Conservation (phyloP, 78 protist genomes). For the Creolimax fragrantissima region DNA sequence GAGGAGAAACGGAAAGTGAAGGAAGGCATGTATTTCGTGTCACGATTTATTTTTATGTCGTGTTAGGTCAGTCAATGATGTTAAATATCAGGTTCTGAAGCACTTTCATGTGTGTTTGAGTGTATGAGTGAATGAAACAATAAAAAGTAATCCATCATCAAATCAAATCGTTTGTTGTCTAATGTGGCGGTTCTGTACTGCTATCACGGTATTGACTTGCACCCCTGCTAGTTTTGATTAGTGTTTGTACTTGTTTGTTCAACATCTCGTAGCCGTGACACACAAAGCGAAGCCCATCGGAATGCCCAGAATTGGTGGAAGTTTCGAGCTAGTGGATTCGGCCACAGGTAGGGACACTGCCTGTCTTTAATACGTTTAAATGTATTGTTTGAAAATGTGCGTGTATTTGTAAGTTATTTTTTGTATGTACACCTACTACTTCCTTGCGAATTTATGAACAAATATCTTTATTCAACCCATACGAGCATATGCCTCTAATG, state of each 20-base stretch:
- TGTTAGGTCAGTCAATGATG: too few species aligned
- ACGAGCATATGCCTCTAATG: too few species aligned
- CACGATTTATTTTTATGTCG: too few species aligned
- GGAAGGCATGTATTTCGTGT: background rate
- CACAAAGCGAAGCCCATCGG: constrained; percentile 4
- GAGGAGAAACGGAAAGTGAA: constrained; percentile 1
- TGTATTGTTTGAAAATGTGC: too few species aligned
- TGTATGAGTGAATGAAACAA: background rate
- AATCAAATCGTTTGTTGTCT: background rate
- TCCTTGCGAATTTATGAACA: too few species aligned
- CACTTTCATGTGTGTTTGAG: background rate
- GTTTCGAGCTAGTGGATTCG: background rate
- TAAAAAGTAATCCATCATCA: background rate
- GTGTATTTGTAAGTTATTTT: too few species aligned
- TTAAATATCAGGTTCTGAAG: background rate
- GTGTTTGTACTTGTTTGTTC: background rate
- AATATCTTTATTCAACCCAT: too few species aligned
- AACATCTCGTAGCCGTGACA: background rate
- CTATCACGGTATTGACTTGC: background rate
- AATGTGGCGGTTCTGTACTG: background rate
- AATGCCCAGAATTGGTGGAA: constrained; percentile 55
- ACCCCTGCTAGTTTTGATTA: background rate
- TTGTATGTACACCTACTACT: too few species aligned
- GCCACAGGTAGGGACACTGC: background rate
- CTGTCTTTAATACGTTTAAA: too few species aligned